phyloP scores from a whole-genome alignment of 2,329 filamentous ascomycete species.

The Stemphylium beticola region DNA sequence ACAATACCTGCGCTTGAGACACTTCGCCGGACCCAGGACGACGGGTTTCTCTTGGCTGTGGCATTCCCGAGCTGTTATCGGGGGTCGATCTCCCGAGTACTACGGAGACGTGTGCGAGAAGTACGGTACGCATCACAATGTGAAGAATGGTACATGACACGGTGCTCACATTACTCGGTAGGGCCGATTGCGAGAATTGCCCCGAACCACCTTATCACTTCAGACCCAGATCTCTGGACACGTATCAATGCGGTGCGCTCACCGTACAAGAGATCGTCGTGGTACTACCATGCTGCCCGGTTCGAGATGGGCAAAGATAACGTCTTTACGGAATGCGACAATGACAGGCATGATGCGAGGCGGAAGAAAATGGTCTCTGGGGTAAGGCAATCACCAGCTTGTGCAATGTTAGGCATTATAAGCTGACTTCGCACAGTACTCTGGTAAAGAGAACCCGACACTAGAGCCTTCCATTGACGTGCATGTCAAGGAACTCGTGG shows the following conservation, averaged over 20 bases:
- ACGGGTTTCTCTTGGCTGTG: constrained; percentile 41
- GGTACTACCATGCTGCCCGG: constrained; percentile 52
- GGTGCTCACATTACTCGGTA: constrained; percentile 14
- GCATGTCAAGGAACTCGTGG: constrained; percentile 55
- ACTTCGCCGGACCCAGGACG: constrained; percentile 39
- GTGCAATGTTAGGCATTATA: not conserved
- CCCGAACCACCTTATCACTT: constrained; percentile 58
- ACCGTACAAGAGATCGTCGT: constrained; percentile 49
- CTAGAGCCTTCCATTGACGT: constrained; percentile 59
- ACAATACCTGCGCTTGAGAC: constrained; percentile 39
- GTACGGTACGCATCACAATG: constrained; percentile 32
- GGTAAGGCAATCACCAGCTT: constrained; percentile 31
- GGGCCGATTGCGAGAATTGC: constrained; percentile 55
- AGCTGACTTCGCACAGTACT: constrained; percentile 51
- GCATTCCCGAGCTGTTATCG: constrained; percentile 40
- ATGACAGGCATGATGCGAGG: constrained; percentile 53
- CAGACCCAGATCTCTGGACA: constrained; percentile 56
- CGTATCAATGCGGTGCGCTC: constrained; percentile 51
- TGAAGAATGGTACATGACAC: not conserved
- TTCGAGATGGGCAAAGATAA: constrained; percentile 63
- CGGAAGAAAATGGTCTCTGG: constrained; percentile 59
- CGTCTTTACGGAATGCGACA: constrained; percentile 60
- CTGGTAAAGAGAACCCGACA: constrained; percentile 60
- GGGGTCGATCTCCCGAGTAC: constrained; percentile 29
- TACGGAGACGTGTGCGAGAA: constrained; percentile 41